Base-by-base conservation (phyloP, 345 rosid species). In the Brassica rapa region DNA sequence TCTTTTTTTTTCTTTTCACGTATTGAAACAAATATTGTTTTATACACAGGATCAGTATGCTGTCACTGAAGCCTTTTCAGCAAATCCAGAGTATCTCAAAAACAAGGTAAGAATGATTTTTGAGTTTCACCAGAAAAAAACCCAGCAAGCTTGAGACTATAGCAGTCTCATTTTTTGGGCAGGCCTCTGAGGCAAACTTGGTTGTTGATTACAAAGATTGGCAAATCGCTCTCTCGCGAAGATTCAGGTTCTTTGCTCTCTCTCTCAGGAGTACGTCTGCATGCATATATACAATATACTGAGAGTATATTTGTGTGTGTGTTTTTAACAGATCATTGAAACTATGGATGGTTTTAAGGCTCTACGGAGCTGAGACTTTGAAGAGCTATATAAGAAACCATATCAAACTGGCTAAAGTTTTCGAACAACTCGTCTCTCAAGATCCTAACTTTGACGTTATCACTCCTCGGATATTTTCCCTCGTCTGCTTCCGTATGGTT, bases 181-280 rank as follows among this genome's bases (percentile, higher is more conserved):
- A 94, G 98, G 94, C 90, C 51, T 94, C 97, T 71, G 85, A 89
- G 82, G 84, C 88, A 82, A 89, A 90, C 83, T 43, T 84, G 93
- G 96, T 91, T 71, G 94, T 35, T 35, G 41, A 35, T 35, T 35
- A 35, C 41, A 35, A 35, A 35, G 49, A 41, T 41, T 41, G 49
- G 97, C 97, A 94, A 81, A 85, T 94, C 83, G 94, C 98, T 82
- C 98, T 94, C 53, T 96, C 96, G 27, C 91, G 97, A 51, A 87
- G 98, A 35, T 94, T 94, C 80, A 90, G 98, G 98, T 94, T 70
- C 24, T 12, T 19, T 5, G 0, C 65, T 16, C 19, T 78, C 46
- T 41, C 4, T 3, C 3, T 43, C 53, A 27, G 49, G 51, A 63
- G 27, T 25, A 11, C 43, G 56, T 33, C 1, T 70, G 21, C 53